Evolutionary conservation across 2,329 filamentous ascomycete species (phyloP).

Genomic region (Aureobasidium uvarum): DNA sequence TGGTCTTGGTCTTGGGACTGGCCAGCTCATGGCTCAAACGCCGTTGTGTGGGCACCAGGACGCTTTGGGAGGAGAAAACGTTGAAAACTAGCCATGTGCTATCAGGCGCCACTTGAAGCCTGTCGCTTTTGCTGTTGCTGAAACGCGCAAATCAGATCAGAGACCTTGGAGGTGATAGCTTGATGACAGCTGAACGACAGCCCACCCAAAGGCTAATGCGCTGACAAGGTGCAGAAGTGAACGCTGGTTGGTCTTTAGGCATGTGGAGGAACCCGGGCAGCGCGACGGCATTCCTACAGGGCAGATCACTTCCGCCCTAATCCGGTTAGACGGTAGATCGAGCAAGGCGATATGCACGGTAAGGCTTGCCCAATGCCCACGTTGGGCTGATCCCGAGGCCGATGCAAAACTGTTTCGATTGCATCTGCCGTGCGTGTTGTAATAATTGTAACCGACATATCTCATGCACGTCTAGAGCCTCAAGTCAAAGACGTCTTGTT

Average conservation of each 20-base stretch:
- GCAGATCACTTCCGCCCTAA: not conserved
- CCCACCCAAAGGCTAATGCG: slow-evolving; percentile 5
- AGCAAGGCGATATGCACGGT: not conserved
- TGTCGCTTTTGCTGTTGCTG: slow-evolving; percentile 17
- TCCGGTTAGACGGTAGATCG: not conserved
- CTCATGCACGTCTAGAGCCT: not conserved
- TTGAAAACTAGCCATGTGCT: slow-evolving; percentile 23
- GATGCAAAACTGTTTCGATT: not conserved
- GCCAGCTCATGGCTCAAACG: slow-evolving; percentile 19
- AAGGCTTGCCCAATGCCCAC: not conserved
- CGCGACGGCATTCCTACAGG: not conserved
- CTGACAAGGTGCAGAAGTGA: not conserved
- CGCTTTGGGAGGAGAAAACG: slow-evolving; percentile 16
- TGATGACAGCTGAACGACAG: not conserved
- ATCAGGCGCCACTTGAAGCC: slow-evolving; percentile 20
- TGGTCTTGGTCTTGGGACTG: not conserved
- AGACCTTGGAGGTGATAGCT: not conserved
- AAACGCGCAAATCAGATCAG: slow-evolving; percentile 15
- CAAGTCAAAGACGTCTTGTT: not conserved
- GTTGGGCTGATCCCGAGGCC: not conserved
- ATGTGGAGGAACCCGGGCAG: not conserved
- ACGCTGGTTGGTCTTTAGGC: slow-evolving; percentile 3
- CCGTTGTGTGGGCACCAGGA: slow-evolving; percentile 23
- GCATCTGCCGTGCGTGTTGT: not conserved
- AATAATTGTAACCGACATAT: slow-evolving; percentile 5